Percentiles rank a stretch among this genome's conserved stretches.
Evolutionary conservation across 768 basidiomycete species (phyloP).

Genomic region (Trametes sanguinea): DNA sequence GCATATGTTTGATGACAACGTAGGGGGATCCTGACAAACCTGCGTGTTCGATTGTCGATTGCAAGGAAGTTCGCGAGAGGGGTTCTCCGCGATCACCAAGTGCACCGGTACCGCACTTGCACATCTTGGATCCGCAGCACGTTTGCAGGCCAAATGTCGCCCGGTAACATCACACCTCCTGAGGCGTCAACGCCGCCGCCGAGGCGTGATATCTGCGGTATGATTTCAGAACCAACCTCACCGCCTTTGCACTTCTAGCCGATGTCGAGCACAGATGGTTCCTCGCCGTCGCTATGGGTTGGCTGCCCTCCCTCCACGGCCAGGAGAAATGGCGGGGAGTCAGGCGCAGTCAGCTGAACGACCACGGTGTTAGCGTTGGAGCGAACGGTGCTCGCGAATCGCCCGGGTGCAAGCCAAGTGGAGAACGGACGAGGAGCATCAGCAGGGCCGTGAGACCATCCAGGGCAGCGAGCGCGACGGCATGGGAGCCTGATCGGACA

Average conservation of each 20-base stretch:
- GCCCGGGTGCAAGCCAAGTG: constrained; percentile 9
- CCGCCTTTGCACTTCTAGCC: constrained; percentile 1
- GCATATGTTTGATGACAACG: no score
- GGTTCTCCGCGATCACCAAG: background rate
- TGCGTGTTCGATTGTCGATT: background rate
- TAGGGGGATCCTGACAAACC: background rate
- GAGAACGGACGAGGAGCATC: constrained; percentile 18
- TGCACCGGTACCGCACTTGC: background rate
- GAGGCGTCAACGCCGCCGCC: constrained; percentile 2
- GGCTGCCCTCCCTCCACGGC: background rate
- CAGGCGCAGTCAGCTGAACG: constrained; percentile 2
- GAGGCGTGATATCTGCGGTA: constrained; percentile 1
- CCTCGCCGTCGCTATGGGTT: background rate
- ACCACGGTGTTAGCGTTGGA: constrained; percentile 2
- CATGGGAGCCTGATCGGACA: no score
- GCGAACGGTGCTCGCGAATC: constrained; percentile 6
- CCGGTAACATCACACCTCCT: constrained; percentile 2
- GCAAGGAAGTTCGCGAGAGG: background rate
- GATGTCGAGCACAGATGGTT: background rate
- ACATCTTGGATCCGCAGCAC: background rate
- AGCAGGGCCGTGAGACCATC: constrained; percentile 9
- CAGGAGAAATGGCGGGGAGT: background rate
- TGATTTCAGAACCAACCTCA: background rate
- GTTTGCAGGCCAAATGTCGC: background rate
- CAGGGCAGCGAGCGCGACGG: background rate